Conservation (phyloP, 2,329 filamentous ascomycete genomes). For the Metarhizium guizhouense region DNA sequence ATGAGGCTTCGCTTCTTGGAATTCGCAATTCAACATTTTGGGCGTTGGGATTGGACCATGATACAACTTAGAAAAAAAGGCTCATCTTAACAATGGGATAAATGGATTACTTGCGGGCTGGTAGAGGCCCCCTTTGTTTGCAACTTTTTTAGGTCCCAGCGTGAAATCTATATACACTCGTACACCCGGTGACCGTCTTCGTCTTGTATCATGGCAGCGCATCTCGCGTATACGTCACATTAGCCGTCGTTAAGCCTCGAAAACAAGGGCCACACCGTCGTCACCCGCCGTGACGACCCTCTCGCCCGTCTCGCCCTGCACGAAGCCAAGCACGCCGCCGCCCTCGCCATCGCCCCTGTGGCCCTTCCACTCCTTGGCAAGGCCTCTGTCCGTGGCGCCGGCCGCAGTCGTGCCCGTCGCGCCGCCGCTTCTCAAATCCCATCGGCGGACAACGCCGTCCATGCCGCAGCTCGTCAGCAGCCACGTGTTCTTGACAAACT, state of each 20-base stretch:
- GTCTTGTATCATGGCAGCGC: neutral
- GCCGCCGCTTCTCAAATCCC: conserved; percentile 60
- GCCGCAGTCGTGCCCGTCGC: conserved; percentile 19
- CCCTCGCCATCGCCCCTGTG: conserved; percentile 78
- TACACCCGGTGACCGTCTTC: neutral
- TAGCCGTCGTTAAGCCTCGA: conserved; percentile 39
- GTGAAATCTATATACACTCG: too few relatives aligned
- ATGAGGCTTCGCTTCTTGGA: neutral
- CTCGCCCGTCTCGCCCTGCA: conserved; percentile 67
- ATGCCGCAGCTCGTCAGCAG: conserved; percentile 81
- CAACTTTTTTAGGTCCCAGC: neutral
- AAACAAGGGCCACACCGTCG: conserved; percentile 63
- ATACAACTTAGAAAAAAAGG: conserved; percentile 5
- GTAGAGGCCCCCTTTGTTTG: neutral
- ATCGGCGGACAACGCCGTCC: conserved; percentile 82
- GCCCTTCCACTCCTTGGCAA: conserved; percentile 83
- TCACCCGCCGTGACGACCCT: conserved; percentile 84
- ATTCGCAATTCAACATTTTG: conserved; percentile 13
- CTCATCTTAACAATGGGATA: conserved; percentile 15
- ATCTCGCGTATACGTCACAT: neutral
- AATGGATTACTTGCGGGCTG: neutral
- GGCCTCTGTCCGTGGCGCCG: conserved; percentile 45
- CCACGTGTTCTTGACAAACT: conserved; percentile 65
- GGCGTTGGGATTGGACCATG: conserved; percentile 5
- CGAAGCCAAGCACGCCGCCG: conserved; percentile 84